Conservation (phyloP, 192 early-diverging fungal genomes). For the Helicostylum pulchrum region DNA sequence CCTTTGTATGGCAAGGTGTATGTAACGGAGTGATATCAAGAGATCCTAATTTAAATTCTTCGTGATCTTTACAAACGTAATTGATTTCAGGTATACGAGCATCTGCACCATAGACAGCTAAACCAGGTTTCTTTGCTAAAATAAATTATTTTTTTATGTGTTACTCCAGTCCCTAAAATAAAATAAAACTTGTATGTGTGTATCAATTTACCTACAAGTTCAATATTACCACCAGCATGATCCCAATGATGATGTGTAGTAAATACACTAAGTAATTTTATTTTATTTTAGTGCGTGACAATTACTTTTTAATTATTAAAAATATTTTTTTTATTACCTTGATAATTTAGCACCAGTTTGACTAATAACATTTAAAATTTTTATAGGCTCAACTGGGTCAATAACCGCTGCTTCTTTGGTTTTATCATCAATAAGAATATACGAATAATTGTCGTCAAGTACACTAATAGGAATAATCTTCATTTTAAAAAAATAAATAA, state of each 20-base stretch:
- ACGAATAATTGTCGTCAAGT: constrained; percentile 87
- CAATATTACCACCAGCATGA: constrained; percentile 79
- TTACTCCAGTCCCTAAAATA: constrained; percentile 12
- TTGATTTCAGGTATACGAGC: constrained; percentile 80
- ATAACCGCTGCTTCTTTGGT: constrained; percentile 68
- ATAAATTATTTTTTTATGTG: constrained; percentile 7
- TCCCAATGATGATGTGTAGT: constrained; percentile 92
- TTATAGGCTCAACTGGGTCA: constrained; percentile 82
- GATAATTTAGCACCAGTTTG: constrained; percentile 51
- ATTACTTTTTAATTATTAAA: not conserved
- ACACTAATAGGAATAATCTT: constrained; percentile 60
- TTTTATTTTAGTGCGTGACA: not conserved
- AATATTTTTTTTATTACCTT: constrained; percentile 24
- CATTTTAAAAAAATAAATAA: constrained; percentile 23
- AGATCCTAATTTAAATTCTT: constrained; percentile 73
- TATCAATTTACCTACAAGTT: constrained; percentile 44
- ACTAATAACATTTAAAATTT: constrained; percentile 58
- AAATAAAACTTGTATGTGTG: not conserved
- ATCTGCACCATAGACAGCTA: constrained; percentile 85
- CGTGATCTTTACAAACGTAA: constrained; percentile 67
- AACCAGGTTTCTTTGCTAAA: constrained; percentile 45
- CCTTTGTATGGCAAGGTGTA: constrained; percentile 87
- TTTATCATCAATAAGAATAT: constrained; percentile 73
- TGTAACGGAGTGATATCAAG: constrained; percentile 68
- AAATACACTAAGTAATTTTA: constrained; percentile 48